A percentile compares a stretch with the other conserved stretches of the same genome.
Evolutionary conservation across 352 stramenopile genomes (phyloP).

Genomic region (Globisporangium emineosum): DNA sequence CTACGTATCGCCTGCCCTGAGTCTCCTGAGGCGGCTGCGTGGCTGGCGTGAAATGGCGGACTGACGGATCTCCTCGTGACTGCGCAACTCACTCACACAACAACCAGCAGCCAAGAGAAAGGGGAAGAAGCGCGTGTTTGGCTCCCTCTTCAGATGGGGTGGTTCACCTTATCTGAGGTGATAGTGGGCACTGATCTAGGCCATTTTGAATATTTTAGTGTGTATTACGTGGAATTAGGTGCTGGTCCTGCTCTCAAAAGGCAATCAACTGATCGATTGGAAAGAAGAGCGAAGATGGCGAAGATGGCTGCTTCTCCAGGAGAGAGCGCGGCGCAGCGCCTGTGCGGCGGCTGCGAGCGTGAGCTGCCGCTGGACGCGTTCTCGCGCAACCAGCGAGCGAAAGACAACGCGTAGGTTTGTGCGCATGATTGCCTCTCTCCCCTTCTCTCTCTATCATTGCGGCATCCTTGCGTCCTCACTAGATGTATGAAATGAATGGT

Average conservation of each 20-base stretch:
- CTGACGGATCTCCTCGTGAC: background rate
- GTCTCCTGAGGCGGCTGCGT: too few relatives aligned
- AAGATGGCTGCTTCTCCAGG: background rate
- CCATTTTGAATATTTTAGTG: background rate
- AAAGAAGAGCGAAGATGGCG: background rate
- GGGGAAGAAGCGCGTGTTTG: background rate
- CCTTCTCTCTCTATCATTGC: background rate
- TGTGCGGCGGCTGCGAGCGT: slow-evolving; percentile 23
- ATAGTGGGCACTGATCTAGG: background rate
- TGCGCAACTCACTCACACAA: slow-evolving; percentile 6
- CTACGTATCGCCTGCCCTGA: too few relatives aligned
- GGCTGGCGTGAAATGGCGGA: slow-evolving; percentile 12
- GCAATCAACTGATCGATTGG: background rate
- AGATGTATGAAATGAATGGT: background rate
- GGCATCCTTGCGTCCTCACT: background rate
- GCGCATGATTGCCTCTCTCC: background rate
- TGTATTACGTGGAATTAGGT: background rate
- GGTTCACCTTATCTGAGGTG: background rate
- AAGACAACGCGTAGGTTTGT: slow-evolving; percentile 41
- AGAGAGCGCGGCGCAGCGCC: background rate
- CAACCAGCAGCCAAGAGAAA: background rate
- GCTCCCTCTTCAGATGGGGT: slow-evolving; percentile 11
- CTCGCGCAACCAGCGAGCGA: slow-evolving; percentile 50
- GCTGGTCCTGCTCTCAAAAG: background rate
- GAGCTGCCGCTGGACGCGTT: slow-evolving; percentile 23